phyloP scores from a whole-genome alignment of 2,329 filamentous ascomycete genomes.

The Alternaria solani region DNA sequence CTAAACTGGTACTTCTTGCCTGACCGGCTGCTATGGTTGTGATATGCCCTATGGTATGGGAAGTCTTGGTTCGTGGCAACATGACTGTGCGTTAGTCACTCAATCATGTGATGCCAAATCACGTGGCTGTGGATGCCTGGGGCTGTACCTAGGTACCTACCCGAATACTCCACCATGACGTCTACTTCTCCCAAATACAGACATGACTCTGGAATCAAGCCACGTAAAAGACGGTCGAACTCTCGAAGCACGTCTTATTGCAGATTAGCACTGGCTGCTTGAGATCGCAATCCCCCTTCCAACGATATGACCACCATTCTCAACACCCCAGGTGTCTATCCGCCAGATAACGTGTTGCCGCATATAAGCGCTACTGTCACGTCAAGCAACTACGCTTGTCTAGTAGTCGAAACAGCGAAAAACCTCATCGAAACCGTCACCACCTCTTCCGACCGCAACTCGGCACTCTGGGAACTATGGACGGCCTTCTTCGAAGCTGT shows the following conservation, averaged over 20 bases:
- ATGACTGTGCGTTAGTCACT: accelerated
- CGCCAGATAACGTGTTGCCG: background rate
- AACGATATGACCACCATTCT: background rate
- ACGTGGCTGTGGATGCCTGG: background rate
- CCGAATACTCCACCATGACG: background rate
- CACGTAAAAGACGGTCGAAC: background rate
- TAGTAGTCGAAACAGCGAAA: background rate
- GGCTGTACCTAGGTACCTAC: background rate
- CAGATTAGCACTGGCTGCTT: background rate
- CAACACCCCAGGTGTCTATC: background rate
- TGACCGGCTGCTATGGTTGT: background rate
- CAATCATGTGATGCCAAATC: background rate
- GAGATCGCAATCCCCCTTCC: background rate
- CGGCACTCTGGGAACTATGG: background rate
- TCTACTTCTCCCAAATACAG: background rate
- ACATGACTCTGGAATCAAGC: no score
- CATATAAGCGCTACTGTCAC: background rate
- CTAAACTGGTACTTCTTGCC: background rate
- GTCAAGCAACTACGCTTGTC: background rate
- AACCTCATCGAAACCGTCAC: background rate
- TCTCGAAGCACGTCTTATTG: background rate
- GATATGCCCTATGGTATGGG: background rate
- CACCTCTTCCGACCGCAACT: background rate
- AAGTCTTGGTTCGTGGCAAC: background rate
- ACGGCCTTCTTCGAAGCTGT: constrained; percentile 4